These are phyloP conservation scores for Haplosporangium sp. DNA, from an alignment of 371 early-diverging fungal species.

Conservation along the genomic window DNA sequence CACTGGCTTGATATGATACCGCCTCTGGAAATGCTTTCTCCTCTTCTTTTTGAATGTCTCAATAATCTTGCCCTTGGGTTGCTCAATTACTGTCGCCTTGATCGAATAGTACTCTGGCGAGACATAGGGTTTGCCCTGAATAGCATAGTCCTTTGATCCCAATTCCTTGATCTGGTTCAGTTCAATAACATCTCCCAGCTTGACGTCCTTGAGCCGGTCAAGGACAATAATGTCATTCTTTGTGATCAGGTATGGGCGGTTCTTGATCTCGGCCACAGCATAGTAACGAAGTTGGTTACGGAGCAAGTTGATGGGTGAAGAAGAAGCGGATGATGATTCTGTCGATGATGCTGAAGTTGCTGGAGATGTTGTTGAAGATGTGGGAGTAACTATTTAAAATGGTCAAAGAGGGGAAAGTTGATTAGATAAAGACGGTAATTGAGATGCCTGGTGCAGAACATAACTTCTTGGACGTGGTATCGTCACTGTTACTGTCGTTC, in stretches of 20 bases:
- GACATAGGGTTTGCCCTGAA: slow-evolving; percentile 90
- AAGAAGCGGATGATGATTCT: slow-evolving; percentile 7
- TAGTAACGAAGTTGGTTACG: slow-evolving; percentile 74
- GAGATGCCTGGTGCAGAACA: neutral
- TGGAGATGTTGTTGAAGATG: slow-evolving; percentile 22
- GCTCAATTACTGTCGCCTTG: slow-evolving; percentile 91
- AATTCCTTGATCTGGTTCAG: slow-evolving; percentile 91
- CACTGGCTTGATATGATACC: slow-evolving; percentile 56
- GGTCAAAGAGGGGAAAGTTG: too few relatives aligned
- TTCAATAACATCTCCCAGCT: slow-evolving; percentile 88
- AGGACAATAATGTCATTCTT: slow-evolving; percentile 90
- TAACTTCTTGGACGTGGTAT: neutral
- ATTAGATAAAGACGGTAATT: neutral
- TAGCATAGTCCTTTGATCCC: slow-evolving; percentile 85
- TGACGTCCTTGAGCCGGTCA: slow-evolving; percentile 80
- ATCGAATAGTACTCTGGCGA: slow-evolving; percentile 76
- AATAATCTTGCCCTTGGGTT: slow-evolving; percentile 82
- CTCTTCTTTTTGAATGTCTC: slow-evolving; percentile 88
- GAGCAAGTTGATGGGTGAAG: slow-evolving; percentile 48
- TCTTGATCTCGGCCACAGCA: slow-evolving; percentile 91
- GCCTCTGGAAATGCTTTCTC: slow-evolving; percentile 88
- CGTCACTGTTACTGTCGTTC: neutral
- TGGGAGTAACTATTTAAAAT: slow-evolving; percentile 14
- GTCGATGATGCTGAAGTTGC: slow-evolving; percentile 9
- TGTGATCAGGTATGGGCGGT: slow-evolving; percentile 88